Evolutionary conservation across 1,284 basidiomycete species (phyloP), one percentile per base, ranked within the genome.

Genomic region (Cryptococcus wingfieldii): DNA sequence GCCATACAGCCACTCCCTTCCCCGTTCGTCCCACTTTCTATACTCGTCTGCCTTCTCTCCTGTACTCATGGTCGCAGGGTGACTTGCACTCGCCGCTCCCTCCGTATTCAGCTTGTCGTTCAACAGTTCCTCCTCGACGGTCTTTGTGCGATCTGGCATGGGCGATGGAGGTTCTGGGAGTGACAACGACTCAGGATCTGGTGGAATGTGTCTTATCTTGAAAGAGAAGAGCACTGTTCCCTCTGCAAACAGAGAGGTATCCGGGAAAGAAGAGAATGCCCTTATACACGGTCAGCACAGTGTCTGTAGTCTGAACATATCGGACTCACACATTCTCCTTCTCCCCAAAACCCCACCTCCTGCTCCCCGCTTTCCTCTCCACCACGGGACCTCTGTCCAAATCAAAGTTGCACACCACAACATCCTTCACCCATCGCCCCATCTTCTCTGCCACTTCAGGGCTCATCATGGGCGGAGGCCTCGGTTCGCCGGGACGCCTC

Each of bases 181-280:
- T 2, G 53, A 44, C 4, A 72, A 56, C 0, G 69, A 58, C 2
- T 57, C 50, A 12, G 67, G 66, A 37, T 72, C 67, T 5, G 72
- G 70, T 2, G 70, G 69, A 4, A 74, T 88, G 84, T 75, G 90
- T 81, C 76, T 66, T 51, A 77, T 76, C 58, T 78, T 78, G 72
- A 78, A 78, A 1, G 69, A 71, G 63, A 77, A 78, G 23, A 75
- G 63, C 28, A 78, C 71, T 5, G 67, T 67, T 2, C 78, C 78
- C 58, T 79, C 78, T 49, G 88, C 85, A 57, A 89, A 89, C 52
- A 89, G 84, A 0, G 85, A 79, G 0, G 90, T 93, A 68, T 97
- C 94, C 0, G 95, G 95, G 68, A 98, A 93, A 0, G 91, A 86
- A 0, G 90, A 92, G 77, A 98, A 98, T 5, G 93, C 91, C 54